Percentiles rank a stretch among this genome's conserved stretches.
Evolutionary conservation across 2,329 filamentous ascomycete species (phyloP).

Genomic region (Emmonsia crescens): DNA sequence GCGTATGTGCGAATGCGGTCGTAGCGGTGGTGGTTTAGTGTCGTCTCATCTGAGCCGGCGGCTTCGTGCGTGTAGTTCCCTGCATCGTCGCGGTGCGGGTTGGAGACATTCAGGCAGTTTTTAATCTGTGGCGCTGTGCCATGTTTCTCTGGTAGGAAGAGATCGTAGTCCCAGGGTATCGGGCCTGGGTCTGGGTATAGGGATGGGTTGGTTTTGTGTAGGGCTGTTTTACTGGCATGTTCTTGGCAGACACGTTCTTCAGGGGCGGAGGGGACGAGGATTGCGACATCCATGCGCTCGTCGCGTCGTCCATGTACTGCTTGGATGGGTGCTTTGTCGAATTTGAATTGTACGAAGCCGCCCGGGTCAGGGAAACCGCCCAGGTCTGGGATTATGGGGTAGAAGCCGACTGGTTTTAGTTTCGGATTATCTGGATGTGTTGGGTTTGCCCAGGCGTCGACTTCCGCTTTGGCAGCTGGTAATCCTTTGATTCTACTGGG

Average conservation of each 20-base stretch:
- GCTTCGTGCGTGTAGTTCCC: conserved; percentile 38
- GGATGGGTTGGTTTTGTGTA: conserved; percentile 40
- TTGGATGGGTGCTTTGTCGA: conserved; percentile 47
- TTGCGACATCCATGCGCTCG: conserved; percentile 47
- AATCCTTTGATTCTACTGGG: conserved; percentile 43
- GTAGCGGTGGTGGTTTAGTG: conserved; percentile 41
- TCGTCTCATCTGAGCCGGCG: conserved; percentile 27
- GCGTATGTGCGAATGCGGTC: conserved; percentile 51
- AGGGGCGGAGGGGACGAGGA: conserved; percentile 43
- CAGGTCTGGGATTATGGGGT: conserved; percentile 51
- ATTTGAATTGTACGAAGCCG: conserved; percentile 51
- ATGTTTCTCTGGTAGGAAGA: conserved; percentile 44
- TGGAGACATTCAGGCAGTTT: conserved; percentile 43
- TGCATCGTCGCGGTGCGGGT: conserved; percentile 44
- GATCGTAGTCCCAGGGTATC: conserved; percentile 48
- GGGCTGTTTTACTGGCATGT: conserved; percentile 38
- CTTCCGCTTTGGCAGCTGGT: conserved; percentile 43
- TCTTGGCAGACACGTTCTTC: conserved; percentile 39
- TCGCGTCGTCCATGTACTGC: conserved; percentile 42
- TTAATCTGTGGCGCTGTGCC: conserved; percentile 42
- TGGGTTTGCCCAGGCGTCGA: conserved; percentile 49
- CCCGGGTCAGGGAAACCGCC: conserved; percentile 49
- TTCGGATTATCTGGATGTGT: conserved; percentile 49
- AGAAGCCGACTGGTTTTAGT: conserved; percentile 48
- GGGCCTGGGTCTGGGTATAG: conserved; percentile 42